Conservation (phyloP, 169 alveolate species). For the Eimeria sp. region DNA sequence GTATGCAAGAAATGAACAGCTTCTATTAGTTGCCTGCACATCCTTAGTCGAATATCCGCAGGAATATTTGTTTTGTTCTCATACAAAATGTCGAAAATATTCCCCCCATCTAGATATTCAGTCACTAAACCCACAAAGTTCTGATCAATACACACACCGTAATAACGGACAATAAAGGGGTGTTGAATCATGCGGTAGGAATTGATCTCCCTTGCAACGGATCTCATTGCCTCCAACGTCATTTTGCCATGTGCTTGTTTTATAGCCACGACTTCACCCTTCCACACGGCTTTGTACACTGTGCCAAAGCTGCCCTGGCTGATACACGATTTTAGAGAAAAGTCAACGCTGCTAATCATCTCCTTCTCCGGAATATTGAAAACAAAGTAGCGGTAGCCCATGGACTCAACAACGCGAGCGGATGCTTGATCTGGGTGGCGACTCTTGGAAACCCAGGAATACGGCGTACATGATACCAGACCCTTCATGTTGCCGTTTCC, state of each 20-base stretch:
- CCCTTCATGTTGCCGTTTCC: conserved; percentile 64
- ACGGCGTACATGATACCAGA: conserved; percentile 23
- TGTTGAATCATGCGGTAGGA: conserved; percentile 88
- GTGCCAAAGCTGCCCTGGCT: conserved; percentile 89
- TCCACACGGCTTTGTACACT: conserved; percentile 86
- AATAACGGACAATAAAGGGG: conserved; percentile 87
- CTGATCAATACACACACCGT: conserved; percentile 90
- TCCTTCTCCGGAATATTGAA: conserved; percentile 76
- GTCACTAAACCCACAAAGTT: conserved; percentile 88
- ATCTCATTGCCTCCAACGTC: conserved; percentile 88
- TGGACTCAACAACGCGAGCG: conserved; percentile 80
- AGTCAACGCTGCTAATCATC: conserved; percentile 51
- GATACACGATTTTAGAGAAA: conserved; percentile 60
- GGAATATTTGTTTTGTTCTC: conserved; percentile 85
- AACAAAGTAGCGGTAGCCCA: conserved; percentile 64
- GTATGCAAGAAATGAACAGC: conserved; percentile 88
- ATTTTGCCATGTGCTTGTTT: conserved; percentile 85
- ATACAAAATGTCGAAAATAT: conserved; percentile 88
- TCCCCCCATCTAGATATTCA: conserved; percentile 89
- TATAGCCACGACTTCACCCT: conserved; percentile 86
- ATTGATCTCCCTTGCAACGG: conserved; percentile 90
- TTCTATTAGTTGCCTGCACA: conserved; percentile 87
- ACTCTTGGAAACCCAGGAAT: conserved; percentile 29
- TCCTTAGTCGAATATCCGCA: conserved; percentile 86
- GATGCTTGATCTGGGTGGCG: conserved; percentile 40